These are phyloP conservation scores for Babesia gibsoni DNA, from an alignment of 169 alveolate species.

Conservation along the genomic window DNA sequence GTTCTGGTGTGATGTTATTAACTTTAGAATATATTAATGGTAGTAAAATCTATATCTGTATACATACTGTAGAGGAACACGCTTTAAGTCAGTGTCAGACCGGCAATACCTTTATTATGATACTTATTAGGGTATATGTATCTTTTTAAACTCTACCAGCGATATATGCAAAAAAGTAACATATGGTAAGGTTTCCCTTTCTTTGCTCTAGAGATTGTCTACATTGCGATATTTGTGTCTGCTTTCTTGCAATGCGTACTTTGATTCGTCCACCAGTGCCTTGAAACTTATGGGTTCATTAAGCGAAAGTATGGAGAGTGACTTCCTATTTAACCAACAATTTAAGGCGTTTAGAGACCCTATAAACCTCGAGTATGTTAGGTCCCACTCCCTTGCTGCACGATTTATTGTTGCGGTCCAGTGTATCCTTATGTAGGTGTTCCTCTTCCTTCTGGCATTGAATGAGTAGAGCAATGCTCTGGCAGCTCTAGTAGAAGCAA, in stretches of 20 bases:
- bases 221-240: constrained; percentile 62
- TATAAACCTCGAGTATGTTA: constrained; percentile 68
- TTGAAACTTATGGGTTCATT: constrained; percentile 76
- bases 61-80: too few species aligned
- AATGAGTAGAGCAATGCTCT: constrained; percentile 72
- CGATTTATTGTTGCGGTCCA: constrained; percentile 76
- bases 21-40: too few species aligned
- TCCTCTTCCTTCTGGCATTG: constrained; percentile 53
- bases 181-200: too few species aligned
- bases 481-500: constrained; percentile 74
- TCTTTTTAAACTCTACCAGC: too few species aligned
- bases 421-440: constrained; percentile 62
- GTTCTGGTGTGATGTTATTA: too few species aligned
- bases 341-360: constrained; percentile 65
- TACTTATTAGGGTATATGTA: too few species aligned
- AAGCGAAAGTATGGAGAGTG: constrained; percentile 64
- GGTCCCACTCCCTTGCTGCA: constrained; percentile 76
- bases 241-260: constrained; percentile 61
- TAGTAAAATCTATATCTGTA: too few species aligned
- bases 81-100: too few species aligned
- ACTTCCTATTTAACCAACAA: constrained; percentile 67
- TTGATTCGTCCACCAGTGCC: constrained; percentile 73
- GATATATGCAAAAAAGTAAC: too few species aligned
- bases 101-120: too few species aligned
- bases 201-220: constrained; percentile 4